Percentiles rank a stretch among this genome's conserved stretches.
Evolutionary conservation across 129 eudicot species (phyloP).

Genomic region (Pseudognaphalium luteoalbum): DNA sequence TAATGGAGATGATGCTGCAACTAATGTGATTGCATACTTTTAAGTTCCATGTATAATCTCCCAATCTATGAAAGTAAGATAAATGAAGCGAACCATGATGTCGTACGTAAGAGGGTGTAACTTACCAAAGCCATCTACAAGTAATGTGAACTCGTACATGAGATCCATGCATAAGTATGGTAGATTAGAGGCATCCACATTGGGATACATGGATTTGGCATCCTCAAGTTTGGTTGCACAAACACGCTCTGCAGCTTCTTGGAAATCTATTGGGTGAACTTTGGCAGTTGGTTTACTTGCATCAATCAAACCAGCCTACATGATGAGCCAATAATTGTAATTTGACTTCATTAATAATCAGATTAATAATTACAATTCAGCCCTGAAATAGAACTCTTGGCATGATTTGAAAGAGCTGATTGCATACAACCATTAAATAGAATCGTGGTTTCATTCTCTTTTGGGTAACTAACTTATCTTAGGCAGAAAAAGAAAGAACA

Average conservation of each 20-base stretch:
- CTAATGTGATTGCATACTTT: no score
- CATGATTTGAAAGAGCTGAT: no score
- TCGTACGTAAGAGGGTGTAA: background rate
- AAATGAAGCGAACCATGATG: background rate
- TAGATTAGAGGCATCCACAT: conserved; percentile 52
- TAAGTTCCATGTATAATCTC: no score
- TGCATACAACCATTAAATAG: no score
- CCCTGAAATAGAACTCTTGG: conserved; percentile 29
- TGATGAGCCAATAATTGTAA: background rate
- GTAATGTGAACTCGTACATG: conserved; percentile 75
- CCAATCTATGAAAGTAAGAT: no score
- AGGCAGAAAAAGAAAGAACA: no score
- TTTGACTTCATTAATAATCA: background rate
- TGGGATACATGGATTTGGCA: conserved; percentile 49
- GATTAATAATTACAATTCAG: conserved; percentile 27
- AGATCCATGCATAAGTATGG: conserved; percentile 90
- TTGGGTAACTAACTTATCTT: no score
- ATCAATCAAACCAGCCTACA: conserved; percentile 70
- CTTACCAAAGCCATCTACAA: conserved; percentile 96
- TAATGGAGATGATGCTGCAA: no score
- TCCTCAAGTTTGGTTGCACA: conserved; percentile 52
- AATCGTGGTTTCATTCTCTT: no score
- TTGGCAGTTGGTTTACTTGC: conserved; percentile 45
- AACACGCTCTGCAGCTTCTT: conserved; percentile 64
- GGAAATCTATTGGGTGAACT: conserved; percentile 63